Percentiles rank a stretch among this genome's conserved stretches.
phyloP scores from a whole-genome alignment of 2,329 filamentous ascomycete genomes.

The Fusarium pseudocircinatum region DNA sequence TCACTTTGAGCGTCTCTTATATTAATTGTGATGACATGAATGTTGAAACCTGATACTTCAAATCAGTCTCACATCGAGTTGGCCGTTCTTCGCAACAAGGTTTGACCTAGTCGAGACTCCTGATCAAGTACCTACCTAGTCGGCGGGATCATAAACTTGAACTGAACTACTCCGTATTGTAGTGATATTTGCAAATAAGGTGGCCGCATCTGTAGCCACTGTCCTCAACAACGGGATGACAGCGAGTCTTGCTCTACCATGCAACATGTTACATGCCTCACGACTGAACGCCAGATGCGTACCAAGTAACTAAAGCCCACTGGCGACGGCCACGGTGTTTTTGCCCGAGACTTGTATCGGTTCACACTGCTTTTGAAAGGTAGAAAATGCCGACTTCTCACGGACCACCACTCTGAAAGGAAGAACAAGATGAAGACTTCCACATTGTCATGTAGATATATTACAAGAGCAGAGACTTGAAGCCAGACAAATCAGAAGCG shows the following conservation, averaged over 20 bases:
- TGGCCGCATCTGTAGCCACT: not conserved
- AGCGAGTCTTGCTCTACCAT: not conserved
- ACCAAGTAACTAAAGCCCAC: not conserved
- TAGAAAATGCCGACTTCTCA: not conserved
- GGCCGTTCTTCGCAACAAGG: not conserved
- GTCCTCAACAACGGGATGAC: not conserved
- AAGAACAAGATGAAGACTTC: constrained; percentile 2
- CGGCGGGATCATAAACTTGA: not conserved
- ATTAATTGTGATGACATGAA: not conserved
- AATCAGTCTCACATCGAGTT: not conserved
- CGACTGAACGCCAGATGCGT: not conserved
- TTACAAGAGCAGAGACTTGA: not conserved
- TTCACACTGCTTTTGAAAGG: constrained; percentile 6
- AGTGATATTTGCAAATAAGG: not conserved
- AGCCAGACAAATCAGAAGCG: not conserved
- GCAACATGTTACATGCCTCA: no score
- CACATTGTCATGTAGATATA: not conserved
- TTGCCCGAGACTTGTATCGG: not conserved
- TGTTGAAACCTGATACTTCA: not conserved
- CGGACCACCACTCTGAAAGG: not conserved
- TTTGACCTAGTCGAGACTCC: constrained; percentile 3
- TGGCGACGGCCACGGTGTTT: constrained; percentile 3
- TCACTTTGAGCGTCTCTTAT: not conserved
- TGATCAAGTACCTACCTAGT: not conserved
- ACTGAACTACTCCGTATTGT: not conserved